Conservation (phyloP, 106 monocot genomes). For the Gastrodia elata region DNA sequence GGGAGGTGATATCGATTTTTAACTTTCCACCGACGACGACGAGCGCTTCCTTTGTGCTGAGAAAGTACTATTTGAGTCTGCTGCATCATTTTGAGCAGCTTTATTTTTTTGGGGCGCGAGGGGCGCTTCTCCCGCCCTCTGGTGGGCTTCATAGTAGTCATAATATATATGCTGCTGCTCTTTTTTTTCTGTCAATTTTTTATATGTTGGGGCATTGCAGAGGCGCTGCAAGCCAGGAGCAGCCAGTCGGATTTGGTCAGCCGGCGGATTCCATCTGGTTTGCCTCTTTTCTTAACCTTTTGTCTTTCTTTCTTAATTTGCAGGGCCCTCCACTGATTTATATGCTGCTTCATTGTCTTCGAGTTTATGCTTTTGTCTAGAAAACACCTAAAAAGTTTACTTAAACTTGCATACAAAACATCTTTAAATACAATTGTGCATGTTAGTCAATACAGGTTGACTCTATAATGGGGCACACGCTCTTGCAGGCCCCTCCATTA, state of each 20-base stretch:
- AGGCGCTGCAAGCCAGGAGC: slow-evolving; percentile 33
- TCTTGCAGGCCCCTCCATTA: too few species aligned
- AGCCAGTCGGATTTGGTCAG: slow-evolving; percentile 3
- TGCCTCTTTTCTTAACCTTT: background rate
- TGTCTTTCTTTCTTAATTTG: background rate
- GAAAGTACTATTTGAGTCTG: slow-evolving; percentile 78
- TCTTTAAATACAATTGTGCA: too few species aligned
- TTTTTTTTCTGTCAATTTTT: background rate
- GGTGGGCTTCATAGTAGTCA: slow-evolving; percentile 15
- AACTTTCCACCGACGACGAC: slow-evolving; percentile 82
- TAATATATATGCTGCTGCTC: background rate
- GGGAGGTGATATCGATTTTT: slow-evolving; percentile 62
- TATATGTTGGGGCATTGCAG: slow-evolving; percentile 16
- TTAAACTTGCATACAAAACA: too few species aligned
- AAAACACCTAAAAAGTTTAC: too few species aligned
- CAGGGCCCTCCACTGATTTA: too few species aligned
- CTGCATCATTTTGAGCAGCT: slow-evolving; percentile 77
- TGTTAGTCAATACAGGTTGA: too few species aligned
- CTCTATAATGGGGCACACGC: too few species aligned
- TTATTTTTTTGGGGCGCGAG: slow-evolving; percentile 56
- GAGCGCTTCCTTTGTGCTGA: slow-evolving; percentile 80
- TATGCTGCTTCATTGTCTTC: too few species aligned
- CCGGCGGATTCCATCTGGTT: slow-evolving; percentile 3
- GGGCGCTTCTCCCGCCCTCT: slow-evolving; percentile 37
- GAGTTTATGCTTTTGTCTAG: too few species aligned